Percentiles rank a stretch among this genome's conserved stretches.
These are phyloP conservation scores for Podospora didyma DNA, from an alignment of 495 filamentous ascomycete species.

Conservation along the genomic window DNA sequence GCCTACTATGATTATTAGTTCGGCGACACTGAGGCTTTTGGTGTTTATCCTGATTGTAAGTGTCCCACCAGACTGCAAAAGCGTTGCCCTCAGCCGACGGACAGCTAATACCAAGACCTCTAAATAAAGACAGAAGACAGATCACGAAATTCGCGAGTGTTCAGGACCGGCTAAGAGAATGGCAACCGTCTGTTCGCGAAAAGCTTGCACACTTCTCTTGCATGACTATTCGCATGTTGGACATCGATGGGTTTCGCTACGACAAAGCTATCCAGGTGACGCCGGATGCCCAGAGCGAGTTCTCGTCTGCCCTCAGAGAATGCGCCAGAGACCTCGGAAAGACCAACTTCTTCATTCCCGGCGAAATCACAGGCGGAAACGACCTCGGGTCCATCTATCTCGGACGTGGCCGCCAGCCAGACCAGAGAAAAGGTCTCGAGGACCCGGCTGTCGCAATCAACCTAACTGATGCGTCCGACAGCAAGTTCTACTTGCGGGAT, in stretches of 20 bases:
- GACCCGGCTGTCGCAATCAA: slow-evolving; percentile 37
- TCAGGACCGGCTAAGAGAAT: slow-evolving; percentile 72
- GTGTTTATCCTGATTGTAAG: slow-evolving; percentile 63
- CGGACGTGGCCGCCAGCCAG: slow-evolving; percentile 59
- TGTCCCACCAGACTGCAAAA: too few species aligned
- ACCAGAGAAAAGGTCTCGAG: slow-evolving; percentile 41
- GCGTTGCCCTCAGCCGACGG: too few species aligned
- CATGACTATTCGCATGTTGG: slow-evolving; percentile 58
- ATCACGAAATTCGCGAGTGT: slow-evolving; percentile 69
- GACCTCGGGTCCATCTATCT: slow-evolving; percentile 60
- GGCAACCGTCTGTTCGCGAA: slow-evolving; percentile 57
- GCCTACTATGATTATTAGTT: slow-evolving; percentile 29
- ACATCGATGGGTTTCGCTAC: slow-evolving; percentile 66
- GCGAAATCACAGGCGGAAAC: slow-evolving; percentile 63
- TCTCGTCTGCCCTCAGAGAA: slow-evolving; percentile 46
- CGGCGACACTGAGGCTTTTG: slow-evolving; percentile 64
- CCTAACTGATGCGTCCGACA: slow-evolving; percentile 36
- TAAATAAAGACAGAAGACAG: too few species aligned
- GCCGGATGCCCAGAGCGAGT: slow-evolving; percentile 58
- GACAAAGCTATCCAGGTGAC: slow-evolving; percentile 65
- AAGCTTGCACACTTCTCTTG: slow-evolving; percentile 64
- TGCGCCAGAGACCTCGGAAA: slow-evolving; percentile 57
- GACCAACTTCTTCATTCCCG: slow-evolving; percentile 61
- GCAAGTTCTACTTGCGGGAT: slow-evolving; percentile 51
- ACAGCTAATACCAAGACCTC: too few species aligned